Percentiles rank a stretch among this genome's conserved stretches.
phyloP scores from a whole-genome alignment of 1,139 yeast genomes.

The Kodamaea derodonti region DNA sequence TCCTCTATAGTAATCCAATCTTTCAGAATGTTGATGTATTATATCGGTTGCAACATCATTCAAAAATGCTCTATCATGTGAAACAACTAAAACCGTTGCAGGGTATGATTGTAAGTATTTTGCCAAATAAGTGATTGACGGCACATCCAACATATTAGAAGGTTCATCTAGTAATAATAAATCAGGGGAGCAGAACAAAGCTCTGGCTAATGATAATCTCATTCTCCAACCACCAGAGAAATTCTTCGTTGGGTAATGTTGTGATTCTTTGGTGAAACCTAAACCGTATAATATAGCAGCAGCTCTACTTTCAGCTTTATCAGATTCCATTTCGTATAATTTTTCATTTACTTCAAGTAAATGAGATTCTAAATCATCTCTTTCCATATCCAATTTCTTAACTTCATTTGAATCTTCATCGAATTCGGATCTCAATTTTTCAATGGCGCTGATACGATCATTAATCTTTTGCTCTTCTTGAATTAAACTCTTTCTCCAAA shows the following conservation, averaged over 20 bases:
- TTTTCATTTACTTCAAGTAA: conserved; percentile 78
- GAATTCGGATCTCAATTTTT: conserved; percentile 60
- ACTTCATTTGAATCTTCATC: conserved; percentile 83
- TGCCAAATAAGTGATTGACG: conserved; percentile 91
- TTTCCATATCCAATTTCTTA: conserved; percentile 80
- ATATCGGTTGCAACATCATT: conserved; percentile 98
- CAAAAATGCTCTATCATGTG: conserved; percentile 95
- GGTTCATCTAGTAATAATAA: conserved; percentile 93
- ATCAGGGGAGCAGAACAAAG: conserved; percentile 95
- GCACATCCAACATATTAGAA: conserved; percentile 99
- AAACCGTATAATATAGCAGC: conserved; percentile 91
- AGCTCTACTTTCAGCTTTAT: conserved; percentile 96
- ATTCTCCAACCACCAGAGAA: conserved; percentile 99
- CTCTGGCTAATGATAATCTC: conserved; percentile 97
- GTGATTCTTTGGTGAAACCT: conserved; percentile 90
- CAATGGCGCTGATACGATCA: conserved; percentile 73
- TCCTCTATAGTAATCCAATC: conserved; percentile 93
- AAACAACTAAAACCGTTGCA: conserved; percentile 88
- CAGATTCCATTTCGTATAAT: conserved; percentile 88
- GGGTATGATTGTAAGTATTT: conserved; percentile 86
- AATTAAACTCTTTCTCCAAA: conserved; percentile 90
- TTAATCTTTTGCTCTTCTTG: conserved; percentile 72
- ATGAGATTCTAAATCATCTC: conserved; percentile 77
- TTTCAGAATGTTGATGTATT: conserved; percentile 94
- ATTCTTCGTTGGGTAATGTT: conserved; percentile 74